These are phyloP conservation scores for Kalanchoe fedtschenkoi DNA, from an alignment of 164 flowering plant genomes.

Conservation along the genomic window DNA sequence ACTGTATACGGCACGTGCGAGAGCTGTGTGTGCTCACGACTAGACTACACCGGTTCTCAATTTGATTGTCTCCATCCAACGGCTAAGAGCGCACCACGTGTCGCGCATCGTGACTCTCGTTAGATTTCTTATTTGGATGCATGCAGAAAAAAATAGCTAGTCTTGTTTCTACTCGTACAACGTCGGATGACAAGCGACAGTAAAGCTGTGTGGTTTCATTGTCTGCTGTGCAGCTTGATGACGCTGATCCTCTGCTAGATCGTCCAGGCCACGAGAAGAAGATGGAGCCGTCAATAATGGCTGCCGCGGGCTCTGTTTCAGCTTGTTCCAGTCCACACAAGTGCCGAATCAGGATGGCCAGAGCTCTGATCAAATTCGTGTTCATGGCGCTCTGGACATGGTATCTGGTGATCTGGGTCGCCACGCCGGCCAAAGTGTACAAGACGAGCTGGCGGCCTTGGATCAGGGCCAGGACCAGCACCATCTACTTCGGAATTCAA, in stretches of 20 bases:
- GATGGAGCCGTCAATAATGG: not conserved
- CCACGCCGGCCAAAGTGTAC: conserved; percentile 46
- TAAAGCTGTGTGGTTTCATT: not conserved
- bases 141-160: too few relatives aligned
- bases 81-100: not conserved
- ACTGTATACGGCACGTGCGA: not conserved
- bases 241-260: not conserved
- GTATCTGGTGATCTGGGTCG: conserved; percentile 39
- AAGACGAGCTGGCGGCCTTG: conserved; percentile 24
- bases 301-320: not conserved
- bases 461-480: conserved; percentile 19
- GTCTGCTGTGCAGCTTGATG: not conserved
- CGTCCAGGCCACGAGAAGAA: not conserved
- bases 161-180: too few relatives aligned
- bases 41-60: not conserved
- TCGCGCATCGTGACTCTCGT: not conserved
- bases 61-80: not conserved
- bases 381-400: conserved; percentile 30
- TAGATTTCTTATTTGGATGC: too few relatives aligned
- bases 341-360: not conserved
- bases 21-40: not conserved
- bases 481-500: conserved; percentile 53
- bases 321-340: not conserved
- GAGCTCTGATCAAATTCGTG: conserved; percentile 14
- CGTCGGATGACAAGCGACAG: not conserved